Percentiles rank a stretch among this genome's conserved stretches.
These are phyloP conservation scores for Kernera saxatilis DNA, from an alignment of 345 rosid genomes.

Conservation along the genomic window DNA sequence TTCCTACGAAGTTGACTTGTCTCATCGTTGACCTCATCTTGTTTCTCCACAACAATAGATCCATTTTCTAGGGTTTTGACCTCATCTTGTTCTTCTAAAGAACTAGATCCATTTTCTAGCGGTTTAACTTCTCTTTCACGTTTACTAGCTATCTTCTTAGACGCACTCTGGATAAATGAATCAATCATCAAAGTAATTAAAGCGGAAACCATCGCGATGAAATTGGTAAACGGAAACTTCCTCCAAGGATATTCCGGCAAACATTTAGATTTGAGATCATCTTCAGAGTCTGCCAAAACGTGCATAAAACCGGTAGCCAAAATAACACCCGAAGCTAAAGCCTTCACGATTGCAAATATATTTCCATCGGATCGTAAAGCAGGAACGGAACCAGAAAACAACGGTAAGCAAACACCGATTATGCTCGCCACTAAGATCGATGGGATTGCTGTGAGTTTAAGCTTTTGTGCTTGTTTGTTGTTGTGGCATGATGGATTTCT, in stretches of 20 bases:
- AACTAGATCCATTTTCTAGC: not conserved
- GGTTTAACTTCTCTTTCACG: not conserved
- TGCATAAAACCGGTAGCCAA: conserved; percentile 43
- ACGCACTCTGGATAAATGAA: conserved; percentile 26
- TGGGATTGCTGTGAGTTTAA: conserved; percentile 23
- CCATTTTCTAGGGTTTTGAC: conserved; percentile 9
- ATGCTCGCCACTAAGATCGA: conserved; percentile 30
- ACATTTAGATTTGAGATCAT: conserved; percentile 20
- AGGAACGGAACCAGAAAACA: conserved; percentile 9
- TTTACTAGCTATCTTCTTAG: not conserved
- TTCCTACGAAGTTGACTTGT: conserved; percentile 5
- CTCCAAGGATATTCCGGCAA: conserved; percentile 32
- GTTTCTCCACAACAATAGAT: not conserved
- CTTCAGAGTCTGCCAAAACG: conserved; percentile 32
- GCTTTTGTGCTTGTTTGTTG: conserved; percentile 17
- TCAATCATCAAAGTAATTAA: conserved; percentile 30
- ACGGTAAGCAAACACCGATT: conserved; percentile 30
- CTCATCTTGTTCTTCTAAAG: not conserved
- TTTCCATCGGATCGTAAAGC: conserved; percentile 24
- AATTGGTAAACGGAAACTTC: conserved; percentile 35
- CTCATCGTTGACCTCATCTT: not conserved
- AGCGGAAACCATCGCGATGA: conserved; percentile 36
- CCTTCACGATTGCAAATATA: conserved; percentile 15
- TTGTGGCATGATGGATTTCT: conserved; percentile 19
- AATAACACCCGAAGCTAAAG: conserved; percentile 35